Evolutionary conservation across 2,329 filamentous ascomycete genomes (phyloP), one percentile per base, ranked within the genome.

Genomic region (Aspergillus sp.): DNA sequence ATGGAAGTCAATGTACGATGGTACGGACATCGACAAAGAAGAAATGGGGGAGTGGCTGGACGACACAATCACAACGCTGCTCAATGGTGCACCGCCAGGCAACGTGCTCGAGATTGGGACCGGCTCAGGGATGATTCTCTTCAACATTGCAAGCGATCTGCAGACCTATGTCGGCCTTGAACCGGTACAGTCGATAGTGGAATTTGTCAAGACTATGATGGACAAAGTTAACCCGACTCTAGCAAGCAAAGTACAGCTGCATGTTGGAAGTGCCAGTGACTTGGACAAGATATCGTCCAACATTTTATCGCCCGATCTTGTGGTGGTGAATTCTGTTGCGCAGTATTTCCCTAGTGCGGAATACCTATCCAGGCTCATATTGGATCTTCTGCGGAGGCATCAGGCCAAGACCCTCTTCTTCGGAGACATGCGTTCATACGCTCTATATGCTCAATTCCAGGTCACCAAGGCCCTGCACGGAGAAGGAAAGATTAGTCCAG

Each of bases 1-100:
- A 10, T 58, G 56, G 56, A 47, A n/a, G 28, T 58, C 56, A n/a
- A 58, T 58, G 56, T 58, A 53, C 17, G 56, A 58, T 32, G 56
- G 56, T 2, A 13, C 12, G 2, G 28, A 45, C 8, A 54, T 58
- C 21, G 56, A 58, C 25, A 53, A 32, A 17, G 12, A 5, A 6
- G 48, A 45, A 12, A 58, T 58, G 56, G 23, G 38, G 6, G 56
- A 58, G 38, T 58, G 56, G 56, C 17, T 58, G 8, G 39, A 58
- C 23, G 56, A 58, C 13, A 58, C 49, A 3, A 53, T 58, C 13
- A 7, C 49, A 48, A 25, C 56, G 4, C 4, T 58, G n/a, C 38
- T 43, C 2, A 38, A 58, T 47, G 56, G 39, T 21, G 15, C 6
- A n/a, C 55, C 23, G 36, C 28, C n/a, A 17, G 17, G 45, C 9